These are phyloP conservation scores for Craspedostauros australis DNA, from an alignment of 108 stramenopile species.

Conservation along the genomic window DNA sequence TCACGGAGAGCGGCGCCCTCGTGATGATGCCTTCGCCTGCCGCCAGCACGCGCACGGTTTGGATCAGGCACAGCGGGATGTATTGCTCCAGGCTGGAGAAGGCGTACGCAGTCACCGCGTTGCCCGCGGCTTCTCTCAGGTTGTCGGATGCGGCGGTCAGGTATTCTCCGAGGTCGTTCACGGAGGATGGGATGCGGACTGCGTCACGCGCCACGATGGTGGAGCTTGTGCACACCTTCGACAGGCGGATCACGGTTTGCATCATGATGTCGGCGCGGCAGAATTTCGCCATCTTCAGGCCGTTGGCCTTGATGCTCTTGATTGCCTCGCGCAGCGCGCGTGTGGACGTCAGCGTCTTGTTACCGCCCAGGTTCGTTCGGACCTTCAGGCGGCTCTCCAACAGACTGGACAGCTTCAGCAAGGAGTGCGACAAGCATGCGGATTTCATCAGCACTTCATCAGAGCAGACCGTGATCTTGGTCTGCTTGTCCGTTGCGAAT, in stretches of 20 bases:
- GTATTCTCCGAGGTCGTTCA: slow-evolving; percentile 83
- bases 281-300: slow-evolving; percentile 78
- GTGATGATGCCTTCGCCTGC: slow-evolving; percentile 50
- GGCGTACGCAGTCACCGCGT: slow-evolving; percentile 74
- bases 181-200: slow-evolving; percentile 74
- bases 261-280: slow-evolving; percentile 74
- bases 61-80: slow-evolving; percentile 76
- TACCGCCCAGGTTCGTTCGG: slow-evolving; percentile 46
- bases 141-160: slow-evolving; percentile 74
- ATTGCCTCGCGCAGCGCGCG: slow-evolving; percentile 72
- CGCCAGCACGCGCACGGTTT: slow-evolving; percentile 74
- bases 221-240: slow-evolving; percentile 72
- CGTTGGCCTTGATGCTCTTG: slow-evolving; percentile 69
- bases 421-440: slow-evolving; percentile 62
- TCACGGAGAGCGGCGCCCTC: slow-evolving; percentile 63
- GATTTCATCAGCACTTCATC: slow-evolving; percentile 80
- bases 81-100: slow-evolving; percentile 84
- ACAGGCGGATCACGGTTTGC: slow-evolving; percentile 69
- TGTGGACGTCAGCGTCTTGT: slow-evolving; percentile 51
- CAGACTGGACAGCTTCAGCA: slow-evolving; percentile 69
- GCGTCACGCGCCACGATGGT: slow-evolving; percentile 78
- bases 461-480: slow-evolving; percentile 42
- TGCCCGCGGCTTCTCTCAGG: slow-evolving; percentile 78
- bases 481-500: slow-evolving; percentile 49
- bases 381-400: slow-evolving; percentile 65